phyloP scores from a whole-genome alignment of 768 basidiomycete genomes.

The Pulveroboletus sp. region DNA sequence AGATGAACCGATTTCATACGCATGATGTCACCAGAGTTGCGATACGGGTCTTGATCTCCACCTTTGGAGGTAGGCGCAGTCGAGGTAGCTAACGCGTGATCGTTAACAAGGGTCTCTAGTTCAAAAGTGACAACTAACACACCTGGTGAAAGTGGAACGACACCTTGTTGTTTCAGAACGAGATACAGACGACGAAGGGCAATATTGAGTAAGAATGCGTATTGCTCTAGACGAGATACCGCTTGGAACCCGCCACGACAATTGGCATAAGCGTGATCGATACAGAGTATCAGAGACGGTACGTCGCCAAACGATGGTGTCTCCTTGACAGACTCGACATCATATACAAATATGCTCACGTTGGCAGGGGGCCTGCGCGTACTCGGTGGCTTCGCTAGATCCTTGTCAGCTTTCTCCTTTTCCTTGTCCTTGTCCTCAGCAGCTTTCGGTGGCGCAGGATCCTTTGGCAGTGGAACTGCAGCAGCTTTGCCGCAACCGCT shows the following conservation, averaged over 20 bases:
- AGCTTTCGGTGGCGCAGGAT: constrained; percentile 47
- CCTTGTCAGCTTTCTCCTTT: constrained; percentile 40
- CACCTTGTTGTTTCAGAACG: constrained; percentile 82
- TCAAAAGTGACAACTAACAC: constrained; percentile 19
- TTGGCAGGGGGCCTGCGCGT: constrained; percentile 78
- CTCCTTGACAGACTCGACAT: constrained; percentile 65
- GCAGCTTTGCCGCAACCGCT: constrained; percentile 74
- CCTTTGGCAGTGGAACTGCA: constrained; percentile 57
- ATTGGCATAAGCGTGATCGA: constrained; percentile 65
- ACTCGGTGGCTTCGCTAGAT: constrained; percentile 58
- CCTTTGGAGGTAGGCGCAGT: constrained; percentile 34
- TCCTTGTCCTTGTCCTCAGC: constrained; percentile 48
- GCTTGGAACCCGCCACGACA: constrained; percentile 81
- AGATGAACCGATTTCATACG: constrained; percentile 92
- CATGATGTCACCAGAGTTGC: constrained; percentile 88
- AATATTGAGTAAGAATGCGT: constrained; percentile 94
- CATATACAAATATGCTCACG: constrained; percentile 76
- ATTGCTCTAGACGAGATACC: constrained; percentile 94
- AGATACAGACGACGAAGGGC: constrained; percentile 89
- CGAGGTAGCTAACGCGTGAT: constrained; percentile 22
- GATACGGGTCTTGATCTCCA: constrained; percentile 70
- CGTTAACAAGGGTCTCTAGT: constrained; percentile 8
- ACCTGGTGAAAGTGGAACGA: constrained; percentile 83
- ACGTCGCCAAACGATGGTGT: constrained; percentile 69
- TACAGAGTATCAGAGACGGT: constrained; percentile 73